Base-by-base conservation (phyloP, 768 basidiomycete species). In the Tricholoma bakamatsutake region DNA sequence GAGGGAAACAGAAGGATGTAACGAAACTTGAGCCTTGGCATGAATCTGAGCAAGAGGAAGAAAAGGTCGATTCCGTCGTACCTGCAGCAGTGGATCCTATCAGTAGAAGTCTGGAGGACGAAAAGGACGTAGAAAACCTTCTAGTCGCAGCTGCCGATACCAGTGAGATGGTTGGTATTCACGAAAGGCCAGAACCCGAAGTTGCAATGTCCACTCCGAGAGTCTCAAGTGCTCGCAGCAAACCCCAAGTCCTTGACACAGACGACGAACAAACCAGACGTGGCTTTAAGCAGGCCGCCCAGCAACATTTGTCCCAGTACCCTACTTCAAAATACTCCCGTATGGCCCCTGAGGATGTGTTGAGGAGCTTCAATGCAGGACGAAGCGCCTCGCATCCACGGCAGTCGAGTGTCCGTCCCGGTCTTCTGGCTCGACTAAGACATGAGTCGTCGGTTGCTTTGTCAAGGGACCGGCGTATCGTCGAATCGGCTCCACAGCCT, bases 251-350 rank as follows among this genome's bases (percentile, higher is more conserved):
- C 18, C 21, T 71, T 50, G 70, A 70, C 10, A 65, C 65, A 2
- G 72, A 73, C 37, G 72, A 73, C 43, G 64, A 61, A 7, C 67
- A 71, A 45, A 67, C 47, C 3, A 54, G 59, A 21, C 45, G 18
- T 18, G 17, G 9, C 51, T 43, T 64, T 10, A 57, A 52, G 15
- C 61, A 40, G 21, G 35, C 56, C 13, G 33, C 15, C 4, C 11
- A 51, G 42, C 40, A 51, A 24, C n/a, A 47, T 43, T 21, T 3
- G 15, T 12, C 34, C 53, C 60, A 42, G 40, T 39, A n/a, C 31
- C 46, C 45, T 28, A 54, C 39, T 31, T 57, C 56, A 28, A 47
- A 54, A 13, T 46, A 33, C 12, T 3, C 43, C 39, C 0, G 15
- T 17, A 12, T 34, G 13, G 28, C 43, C 15, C 57, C 61, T 1